phyloP scores from a whole-genome alignment of 192 early-diverging fungal species.

The Coemansia reversa region DNA sequence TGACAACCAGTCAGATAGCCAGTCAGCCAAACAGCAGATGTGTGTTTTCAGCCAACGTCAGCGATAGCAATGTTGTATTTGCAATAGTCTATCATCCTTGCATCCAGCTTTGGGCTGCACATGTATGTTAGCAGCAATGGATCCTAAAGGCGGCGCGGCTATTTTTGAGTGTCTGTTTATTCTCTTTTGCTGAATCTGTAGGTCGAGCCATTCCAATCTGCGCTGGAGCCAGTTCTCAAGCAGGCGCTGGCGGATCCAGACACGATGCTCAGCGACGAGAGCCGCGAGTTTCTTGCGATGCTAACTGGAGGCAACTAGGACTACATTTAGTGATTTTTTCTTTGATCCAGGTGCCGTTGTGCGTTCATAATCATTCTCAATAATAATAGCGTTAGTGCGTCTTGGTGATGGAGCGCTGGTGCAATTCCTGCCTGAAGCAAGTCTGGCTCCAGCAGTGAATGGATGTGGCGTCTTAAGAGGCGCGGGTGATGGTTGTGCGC shows the following conservation, averaged over 20 bases:
- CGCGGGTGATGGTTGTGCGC: not conserved
- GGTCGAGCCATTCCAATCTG: slow-evolving; percentile 39
- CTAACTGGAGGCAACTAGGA: slow-evolving; percentile 13
- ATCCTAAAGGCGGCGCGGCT: not conserved
- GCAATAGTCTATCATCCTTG: not conserved
- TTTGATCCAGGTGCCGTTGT: not conserved
- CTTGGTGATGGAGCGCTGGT: not conserved
- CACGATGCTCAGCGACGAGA: slow-evolving; percentile 45
- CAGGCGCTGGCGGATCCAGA: slow-evolving; percentile 44
- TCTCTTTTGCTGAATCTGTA: slow-evolving; percentile 14
- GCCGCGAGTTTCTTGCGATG: slow-evolving; percentile 40
- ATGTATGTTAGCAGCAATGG: not conserved
- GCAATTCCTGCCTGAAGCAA: not conserved
- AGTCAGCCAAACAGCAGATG: too few species aligned
- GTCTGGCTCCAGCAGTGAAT: not conserved
- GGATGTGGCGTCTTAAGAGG: not conserved
- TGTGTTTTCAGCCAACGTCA: too few species aligned
- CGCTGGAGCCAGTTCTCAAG: slow-evolving; percentile 45
- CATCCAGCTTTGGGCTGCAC: not conserved
- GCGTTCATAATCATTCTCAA: not conserved
- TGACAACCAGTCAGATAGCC: not conserved
- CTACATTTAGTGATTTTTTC: not conserved
- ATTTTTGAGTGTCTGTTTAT: not conserved
- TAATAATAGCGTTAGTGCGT: not conserved
- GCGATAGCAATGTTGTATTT: not conserved